Conservation (phyloP, 2,329 filamentous ascomycete genomes). For the Trichophyton benhamiae region DNA sequence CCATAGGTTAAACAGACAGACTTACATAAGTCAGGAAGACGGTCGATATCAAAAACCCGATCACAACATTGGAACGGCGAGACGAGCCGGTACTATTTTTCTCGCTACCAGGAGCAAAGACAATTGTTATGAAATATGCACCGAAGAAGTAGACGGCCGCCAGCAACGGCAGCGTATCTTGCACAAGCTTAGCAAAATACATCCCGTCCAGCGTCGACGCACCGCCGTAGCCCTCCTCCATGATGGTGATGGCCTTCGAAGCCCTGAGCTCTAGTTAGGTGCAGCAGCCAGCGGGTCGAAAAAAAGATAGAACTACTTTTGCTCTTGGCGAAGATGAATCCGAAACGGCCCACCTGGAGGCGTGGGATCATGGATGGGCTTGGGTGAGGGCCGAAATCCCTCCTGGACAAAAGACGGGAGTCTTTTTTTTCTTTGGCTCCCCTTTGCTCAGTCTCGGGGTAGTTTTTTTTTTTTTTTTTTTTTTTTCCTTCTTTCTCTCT, state of each 20-base stretch:
- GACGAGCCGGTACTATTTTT: not conserved
- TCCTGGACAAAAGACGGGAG: not conserved
- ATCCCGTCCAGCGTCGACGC: not conserved
- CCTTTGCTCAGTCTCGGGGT: too few relatives aligned
- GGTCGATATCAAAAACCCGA: slow-evolving; percentile 30
- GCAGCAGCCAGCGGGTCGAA: not conserved
- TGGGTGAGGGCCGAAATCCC: not conserved
- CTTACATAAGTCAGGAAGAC: slow-evolving; percentile 33
- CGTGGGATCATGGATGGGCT: slow-evolving; percentile 1
- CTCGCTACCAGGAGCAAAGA: not conserved
- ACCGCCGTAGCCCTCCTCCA: not conserved
- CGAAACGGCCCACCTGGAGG: not conserved
- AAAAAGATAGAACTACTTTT: not conserved
- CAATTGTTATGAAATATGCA: not conserved
- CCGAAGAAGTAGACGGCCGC: slow-evolving; percentile 1
- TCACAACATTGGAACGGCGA: slow-evolving; percentile 30
- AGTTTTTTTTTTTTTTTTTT: not conserved
- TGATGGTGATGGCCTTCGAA: not conserved
- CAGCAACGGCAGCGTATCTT: not conserved
- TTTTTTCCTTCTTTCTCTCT: not conserved
- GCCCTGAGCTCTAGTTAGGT: not conserved
- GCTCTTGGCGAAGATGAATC: not conserved
- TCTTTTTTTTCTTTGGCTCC: not conserved
- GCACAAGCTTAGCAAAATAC: not conserved
- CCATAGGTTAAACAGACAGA: not conserved